Evolutionary conservation across 2,329 filamentous ascomycete genomes (phyloP).

Genomic region (Lanzia echinophila): DNA sequence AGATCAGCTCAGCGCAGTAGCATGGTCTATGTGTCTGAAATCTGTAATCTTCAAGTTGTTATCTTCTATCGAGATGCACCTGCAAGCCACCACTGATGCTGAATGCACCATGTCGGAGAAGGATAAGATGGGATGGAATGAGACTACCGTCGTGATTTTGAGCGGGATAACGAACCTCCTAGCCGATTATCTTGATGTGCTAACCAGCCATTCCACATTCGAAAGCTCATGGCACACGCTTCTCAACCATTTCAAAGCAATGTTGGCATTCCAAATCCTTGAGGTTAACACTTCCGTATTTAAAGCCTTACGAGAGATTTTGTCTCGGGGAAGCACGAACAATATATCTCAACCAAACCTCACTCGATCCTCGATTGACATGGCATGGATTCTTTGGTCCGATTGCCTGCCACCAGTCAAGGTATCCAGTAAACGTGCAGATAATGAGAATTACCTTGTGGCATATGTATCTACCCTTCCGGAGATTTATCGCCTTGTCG

Average conservation of each 20-base stretch:
- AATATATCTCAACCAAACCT: slow-evolving; percentile 30
- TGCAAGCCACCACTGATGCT: slow-evolving; percentile 35
- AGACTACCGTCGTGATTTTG: slow-evolving; percentile 68
- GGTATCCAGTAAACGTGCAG: slow-evolving; percentile 38
- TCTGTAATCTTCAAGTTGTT: slow-evolving; percentile 75
- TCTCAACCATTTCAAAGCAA: slow-evolving; percentile 57
- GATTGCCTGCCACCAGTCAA: slow-evolving; percentile 51
- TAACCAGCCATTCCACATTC: slow-evolving; percentile 61
- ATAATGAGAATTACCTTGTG: slow-evolving; percentile 76
- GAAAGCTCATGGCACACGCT: slow-evolving; percentile 69
- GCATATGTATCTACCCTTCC: slow-evolving; percentile 74
- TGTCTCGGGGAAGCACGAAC: slow-evolving; percentile 44
- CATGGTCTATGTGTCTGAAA: slow-evolving; percentile 79
- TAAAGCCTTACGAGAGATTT: slow-evolving; percentile 57
- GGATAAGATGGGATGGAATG: slow-evolving; percentile 56
- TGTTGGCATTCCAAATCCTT: slow-evolving; percentile 58
- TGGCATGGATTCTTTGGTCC: slow-evolving; percentile 66
- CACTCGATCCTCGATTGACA: slow-evolving; percentile 43
- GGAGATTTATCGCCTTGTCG: slow-evolving; percentile 72
- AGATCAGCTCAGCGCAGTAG: slow-evolving; percentile 66
- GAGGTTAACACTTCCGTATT: slow-evolving; percentile 67
- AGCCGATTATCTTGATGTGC: slow-evolving; percentile 67
- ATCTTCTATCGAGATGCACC: slow-evolving; percentile 56
- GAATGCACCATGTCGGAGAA: slow-evolving; percentile 34
- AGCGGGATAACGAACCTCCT: slow-evolving; percentile 67